These are phyloP conservation scores for Alternaria sp. DNA, from an alignment of 2,329 filamentous ascomycete species.

Conservation along the genomic window DNA sequence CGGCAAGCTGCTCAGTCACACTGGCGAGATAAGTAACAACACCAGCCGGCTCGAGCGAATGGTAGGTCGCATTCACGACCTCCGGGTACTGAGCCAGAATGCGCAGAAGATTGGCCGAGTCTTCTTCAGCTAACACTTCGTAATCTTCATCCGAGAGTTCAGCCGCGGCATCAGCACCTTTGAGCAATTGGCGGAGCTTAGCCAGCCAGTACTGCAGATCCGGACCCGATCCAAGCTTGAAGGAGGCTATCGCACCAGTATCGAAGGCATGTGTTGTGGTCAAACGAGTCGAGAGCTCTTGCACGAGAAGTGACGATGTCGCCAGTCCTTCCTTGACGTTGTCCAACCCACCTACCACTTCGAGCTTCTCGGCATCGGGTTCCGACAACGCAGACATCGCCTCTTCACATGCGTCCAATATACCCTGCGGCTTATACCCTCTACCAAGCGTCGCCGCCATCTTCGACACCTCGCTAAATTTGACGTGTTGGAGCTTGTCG, in stretches of 20 bases:
- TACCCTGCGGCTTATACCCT: constrained; percentile 72
- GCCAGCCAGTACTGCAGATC: constrained; percentile 42
- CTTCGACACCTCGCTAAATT: constrained; percentile 71
- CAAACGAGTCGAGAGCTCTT: constrained; percentile 36
- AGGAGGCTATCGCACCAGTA: constrained; percentile 28
- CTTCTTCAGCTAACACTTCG: constrained; percentile 29
- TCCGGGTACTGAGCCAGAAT: constrained; percentile 41
- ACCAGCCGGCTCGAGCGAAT: constrained; percentile 35
- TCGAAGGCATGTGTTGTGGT: constrained; percentile 35
- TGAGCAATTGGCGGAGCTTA: constrained; percentile 25
- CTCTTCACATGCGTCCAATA: constrained; percentile 58
- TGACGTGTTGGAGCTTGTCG: constrained; percentile 73
- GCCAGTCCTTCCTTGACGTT: constrained; percentile 20
- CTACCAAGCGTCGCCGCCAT: constrained; percentile 54
- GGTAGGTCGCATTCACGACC: constrained; percentile 30
- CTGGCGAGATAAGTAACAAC: constrained; percentile 37
- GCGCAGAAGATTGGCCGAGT: constrained; percentile 33
- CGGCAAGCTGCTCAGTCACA: constrained; percentile 32
- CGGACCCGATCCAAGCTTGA: constrained; percentile 37
- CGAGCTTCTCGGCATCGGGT: constrained; percentile 25
- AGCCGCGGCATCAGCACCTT: constrained; percentile 5
- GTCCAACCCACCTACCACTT: constrained; percentile 21
- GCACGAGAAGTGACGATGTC: constrained; percentile 32
- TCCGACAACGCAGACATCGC: constrained; percentile 22
- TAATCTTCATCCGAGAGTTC: constrained; percentile 32